Conservation (phyloP, 768 basidiomycete species). For the Paxillus rubicundulus region DNA sequence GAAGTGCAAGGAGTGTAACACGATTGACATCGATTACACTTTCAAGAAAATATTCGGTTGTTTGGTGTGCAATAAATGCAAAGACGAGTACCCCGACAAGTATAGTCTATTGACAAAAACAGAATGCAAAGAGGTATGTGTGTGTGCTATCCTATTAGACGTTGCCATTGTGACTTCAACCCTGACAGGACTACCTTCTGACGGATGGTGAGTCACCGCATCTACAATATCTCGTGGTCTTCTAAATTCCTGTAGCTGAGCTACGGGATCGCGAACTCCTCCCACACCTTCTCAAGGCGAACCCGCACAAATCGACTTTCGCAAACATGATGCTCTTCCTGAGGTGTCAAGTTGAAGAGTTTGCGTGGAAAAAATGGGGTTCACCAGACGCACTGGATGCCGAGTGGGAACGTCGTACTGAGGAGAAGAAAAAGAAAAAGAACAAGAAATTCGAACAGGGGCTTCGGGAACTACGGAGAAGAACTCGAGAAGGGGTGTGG, state of each 20-base stretch:
- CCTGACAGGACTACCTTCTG: conserved; percentile 80
- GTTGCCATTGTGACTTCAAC: neutral
- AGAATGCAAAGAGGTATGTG: conserved; percentile 87
- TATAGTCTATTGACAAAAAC: conserved; percentile 97
- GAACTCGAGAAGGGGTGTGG: conserved; percentile 88
- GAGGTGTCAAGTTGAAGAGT: conserved; percentile 90
- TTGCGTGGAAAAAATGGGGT: conserved; percentile 98
- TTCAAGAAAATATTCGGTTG: conserved; percentile 81
- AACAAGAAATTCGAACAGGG: conserved; percentile 94
- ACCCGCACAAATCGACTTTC: conserved; percentile 92
- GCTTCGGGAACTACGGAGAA: conserved; percentile 74
- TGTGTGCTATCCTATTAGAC: neutral
- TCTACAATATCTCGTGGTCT: neutral
- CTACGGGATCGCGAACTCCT: conserved; percentile 87
- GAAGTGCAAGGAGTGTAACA: conserved; percentile 81
- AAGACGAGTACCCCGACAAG: conserved; percentile 85
- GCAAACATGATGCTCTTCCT: conserved; percentile 99
- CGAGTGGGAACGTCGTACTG: conserved; percentile 77
- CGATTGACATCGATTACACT: conserved; percentile 84
- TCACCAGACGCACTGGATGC: conserved; percentile 86
- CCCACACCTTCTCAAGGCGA: conserved; percentile 91
- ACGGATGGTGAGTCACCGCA: conserved; percentile 70
- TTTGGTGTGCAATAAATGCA: conserved; percentile 86
- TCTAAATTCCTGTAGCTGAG: conserved; percentile 58
- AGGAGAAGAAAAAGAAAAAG: conserved; percentile 86